Evolutionary conservation across 1,284 basidiomycete species (phyloP), one percentile per base, ranked within the genome.

Genomic region (Erythrobasidium hasegawianum): DNA sequence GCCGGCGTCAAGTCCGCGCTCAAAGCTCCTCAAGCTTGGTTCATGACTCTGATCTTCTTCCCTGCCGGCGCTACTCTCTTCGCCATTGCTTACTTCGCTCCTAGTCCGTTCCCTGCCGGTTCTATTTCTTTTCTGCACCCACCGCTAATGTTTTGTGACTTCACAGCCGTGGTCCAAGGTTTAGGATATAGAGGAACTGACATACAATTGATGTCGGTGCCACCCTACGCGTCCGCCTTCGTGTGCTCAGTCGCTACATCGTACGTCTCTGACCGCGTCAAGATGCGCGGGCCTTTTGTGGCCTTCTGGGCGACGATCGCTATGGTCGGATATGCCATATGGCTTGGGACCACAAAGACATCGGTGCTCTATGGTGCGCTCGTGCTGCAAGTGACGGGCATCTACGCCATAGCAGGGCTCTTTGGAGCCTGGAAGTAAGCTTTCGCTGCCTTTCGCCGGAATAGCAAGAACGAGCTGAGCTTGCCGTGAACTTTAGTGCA

Each of bases 301-400:
- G 69, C 72, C n/a, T 33, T 62, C n/a, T 70, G 62, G 43, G 47
- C 57, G 18, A 1, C 66, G 2, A 68, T 73, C 41, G 70, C 73
- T 0, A 59, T 75, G 20, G 67, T 73, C 43, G 77, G 77, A 2
- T 78, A 77, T 65, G 72, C 73, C 14, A 71, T 77, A 50, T 77
- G 71, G 69, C 69, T 75, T 13, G 73, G 66, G 20, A 71, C 69
- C 26, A 68, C 69, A 2, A 62, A 75, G 60, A 69, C 67, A 16
- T 57, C 72, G 49, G 74, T 73, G 11, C 68, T 73, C 13, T 78
- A 78, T 68, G 73, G 68, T 20, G 72, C 75, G 52, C 70, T 78
- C 18, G 77, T 78, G 71, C 65, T 78, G 24, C 74, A 76, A 57
- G 73, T 77, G 68, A 74, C 73, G 22, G 77, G 77, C 22, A 74